phyloP scores from a whole-genome alignment of 2,329 filamentous ascomycete genomes.

The Aureobasidium sp. region DNA sequence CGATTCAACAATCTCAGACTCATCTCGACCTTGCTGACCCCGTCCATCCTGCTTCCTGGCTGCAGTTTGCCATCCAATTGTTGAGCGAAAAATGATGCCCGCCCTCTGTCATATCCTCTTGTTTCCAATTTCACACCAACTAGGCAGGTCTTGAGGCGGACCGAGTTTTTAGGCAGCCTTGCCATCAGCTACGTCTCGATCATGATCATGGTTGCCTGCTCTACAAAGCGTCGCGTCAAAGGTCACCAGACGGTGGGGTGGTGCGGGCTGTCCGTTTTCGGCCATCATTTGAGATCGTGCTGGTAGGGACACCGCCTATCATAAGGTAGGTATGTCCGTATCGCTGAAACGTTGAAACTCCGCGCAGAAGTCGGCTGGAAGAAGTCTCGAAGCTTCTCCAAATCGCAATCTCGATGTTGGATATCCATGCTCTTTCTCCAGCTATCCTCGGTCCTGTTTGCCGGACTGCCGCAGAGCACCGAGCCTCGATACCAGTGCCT shows the following conservation, averaged over 20 bases:
- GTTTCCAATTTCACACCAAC: neutral
- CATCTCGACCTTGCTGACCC: neutral
- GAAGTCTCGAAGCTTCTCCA: neutral
- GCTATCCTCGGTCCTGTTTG: neutral
- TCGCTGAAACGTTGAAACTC: neutral
- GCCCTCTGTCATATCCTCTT: neutral
- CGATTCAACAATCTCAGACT: neutral
- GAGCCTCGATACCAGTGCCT: neutral
- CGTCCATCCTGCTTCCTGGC: neutral
- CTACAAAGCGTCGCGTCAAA: neutral
- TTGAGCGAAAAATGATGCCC: neutral
- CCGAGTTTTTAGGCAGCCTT: constrained; percentile 5
- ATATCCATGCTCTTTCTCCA: neutral
- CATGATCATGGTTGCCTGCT: neutral
- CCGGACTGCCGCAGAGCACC: neutral
- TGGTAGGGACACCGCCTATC: neutral
- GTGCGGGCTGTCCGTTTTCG: neutral
- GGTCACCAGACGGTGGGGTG: neutral
- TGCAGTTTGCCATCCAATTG: neutral
- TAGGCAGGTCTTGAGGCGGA: neutral
- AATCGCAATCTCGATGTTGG: neutral
- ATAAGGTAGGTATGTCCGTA: neutral
- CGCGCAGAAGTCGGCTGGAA: neutral
- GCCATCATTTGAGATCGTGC: neutral
- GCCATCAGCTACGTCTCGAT: neutral